Evolutionary conservation across 208 protist species (phyloP).

Genomic region (Leishmania martiniquensis): DNA sequence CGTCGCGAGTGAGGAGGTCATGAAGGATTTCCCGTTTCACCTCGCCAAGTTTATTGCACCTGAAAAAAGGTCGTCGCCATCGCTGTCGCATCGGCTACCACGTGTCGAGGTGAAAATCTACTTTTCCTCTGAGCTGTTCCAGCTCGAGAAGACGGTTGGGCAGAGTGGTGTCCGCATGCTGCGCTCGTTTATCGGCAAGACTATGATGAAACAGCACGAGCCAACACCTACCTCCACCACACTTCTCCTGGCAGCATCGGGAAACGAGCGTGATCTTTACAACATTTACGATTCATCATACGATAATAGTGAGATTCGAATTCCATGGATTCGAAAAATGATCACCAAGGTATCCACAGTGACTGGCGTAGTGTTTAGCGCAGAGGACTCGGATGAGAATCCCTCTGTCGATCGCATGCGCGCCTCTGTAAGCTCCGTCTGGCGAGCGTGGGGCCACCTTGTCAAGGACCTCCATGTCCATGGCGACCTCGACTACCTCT

Average conservation of each 20-base stretch:
- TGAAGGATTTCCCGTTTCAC: conserved; percentile 82
- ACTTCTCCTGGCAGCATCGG: conserved; percentile 58
- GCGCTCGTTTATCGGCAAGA: conserved; percentile 71
- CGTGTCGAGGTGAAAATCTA: conserved; percentile 80
- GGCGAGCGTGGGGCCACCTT: conserved; percentile 84
- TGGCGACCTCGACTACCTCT: conserved; percentile 82
- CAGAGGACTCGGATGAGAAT: conserved; percentile 34
- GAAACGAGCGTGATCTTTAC: conserved; percentile 36
- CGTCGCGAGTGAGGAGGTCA: conserved; percentile 60
- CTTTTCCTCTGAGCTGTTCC: conserved; percentile 83
- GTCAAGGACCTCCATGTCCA: conserved; percentile 88
- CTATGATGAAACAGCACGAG: conserved; percentile 82
- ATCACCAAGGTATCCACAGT: conserved; percentile 49
- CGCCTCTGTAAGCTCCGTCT: conserved; percentile 69
- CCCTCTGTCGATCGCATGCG: conserved; percentile 42
- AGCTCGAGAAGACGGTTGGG: conserved; percentile 63
- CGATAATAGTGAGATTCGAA: conserved; percentile 35
- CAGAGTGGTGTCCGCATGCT: conserved; percentile 59
- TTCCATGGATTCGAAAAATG: conserved; percentile 65
- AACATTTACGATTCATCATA: conserved; percentile 24
- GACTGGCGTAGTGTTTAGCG: conserved; percentile 55
- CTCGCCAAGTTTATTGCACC: conserved; percentile 64
- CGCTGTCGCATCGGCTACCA: conserved; percentile 37
- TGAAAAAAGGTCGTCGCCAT: conserved; percentile 2
- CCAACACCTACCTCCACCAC: conserved; percentile 66